Conservation (phyloP, 345 rosid genomes). For the Brassica juncea region DNA sequence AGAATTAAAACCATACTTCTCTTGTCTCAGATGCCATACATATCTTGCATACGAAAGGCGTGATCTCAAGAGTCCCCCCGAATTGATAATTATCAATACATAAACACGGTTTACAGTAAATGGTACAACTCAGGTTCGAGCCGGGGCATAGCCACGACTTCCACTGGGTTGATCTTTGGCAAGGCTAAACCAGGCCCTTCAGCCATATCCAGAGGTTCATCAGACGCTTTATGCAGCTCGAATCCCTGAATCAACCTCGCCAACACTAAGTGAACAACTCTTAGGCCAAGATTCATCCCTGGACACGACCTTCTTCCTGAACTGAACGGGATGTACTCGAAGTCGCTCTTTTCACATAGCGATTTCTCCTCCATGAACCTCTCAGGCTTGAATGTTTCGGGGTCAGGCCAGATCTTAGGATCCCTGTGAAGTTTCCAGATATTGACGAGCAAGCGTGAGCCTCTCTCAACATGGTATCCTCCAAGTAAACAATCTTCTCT, state of each 20-base stretch:
- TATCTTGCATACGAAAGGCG: background rate
- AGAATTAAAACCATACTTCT: background rate
- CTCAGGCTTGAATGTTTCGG: slow-evolving; percentile 48
- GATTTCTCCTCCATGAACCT: slow-evolving; percentile 46
- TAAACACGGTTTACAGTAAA: slow-evolving; percentile 8
- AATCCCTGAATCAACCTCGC: slow-evolving; percentile 60
- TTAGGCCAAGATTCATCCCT: slow-evolving; percentile 45
- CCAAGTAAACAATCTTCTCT: slow-evolving; percentile 48
- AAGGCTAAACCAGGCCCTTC: slow-evolving; percentile 54
- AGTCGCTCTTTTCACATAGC: slow-evolving; percentile 21
- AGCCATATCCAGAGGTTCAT: slow-evolving; percentile 44
- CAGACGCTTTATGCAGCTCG: slow-evolving; percentile 15
- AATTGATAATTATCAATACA: background rate
- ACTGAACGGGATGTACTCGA: slow-evolving; percentile 52
- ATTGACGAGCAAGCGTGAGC: slow-evolving; percentile 53
- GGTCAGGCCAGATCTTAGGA: slow-evolving; percentile 50
- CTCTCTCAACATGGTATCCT: slow-evolving; percentile 50
- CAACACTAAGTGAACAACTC: slow-evolving; percentile 46
- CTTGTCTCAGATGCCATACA: background rate
- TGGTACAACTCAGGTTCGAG: slow-evolving; percentile 36
- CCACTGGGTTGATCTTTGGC: slow-evolving; percentile 47
- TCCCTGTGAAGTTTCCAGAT: slow-evolving; percentile 67
- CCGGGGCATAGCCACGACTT: slow-evolving; percentile 49
- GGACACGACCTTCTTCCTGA: slow-evolving; percentile 64
- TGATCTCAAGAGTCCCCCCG: background rate